Percentiles rank a stretch among this genome's conserved stretches.
Evolutionary conservation across 495 filamentous ascomycete species (phyloP).

Genomic region (Neurospora intermedia): DNA sequence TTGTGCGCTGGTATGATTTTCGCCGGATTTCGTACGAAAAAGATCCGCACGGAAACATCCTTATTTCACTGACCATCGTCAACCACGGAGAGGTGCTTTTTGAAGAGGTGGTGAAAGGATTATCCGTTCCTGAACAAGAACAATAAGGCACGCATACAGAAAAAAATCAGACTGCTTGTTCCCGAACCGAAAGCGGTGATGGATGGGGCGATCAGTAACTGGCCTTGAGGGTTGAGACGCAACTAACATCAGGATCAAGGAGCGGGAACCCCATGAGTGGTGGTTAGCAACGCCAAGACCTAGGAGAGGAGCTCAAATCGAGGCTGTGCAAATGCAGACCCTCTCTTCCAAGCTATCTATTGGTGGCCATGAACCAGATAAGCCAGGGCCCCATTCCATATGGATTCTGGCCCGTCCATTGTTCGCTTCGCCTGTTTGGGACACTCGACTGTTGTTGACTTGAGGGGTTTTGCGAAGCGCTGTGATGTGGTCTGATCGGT

Average conservation of each 20-base stretch:
- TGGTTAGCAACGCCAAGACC: background rate
- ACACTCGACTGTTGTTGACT: background rate
- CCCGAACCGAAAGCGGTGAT: background rate
- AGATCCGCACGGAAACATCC: background rate
- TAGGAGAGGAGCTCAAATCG: background rate
- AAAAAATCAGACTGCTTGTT: background rate
- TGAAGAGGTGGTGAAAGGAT: background rate
- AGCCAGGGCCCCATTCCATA: background rate
- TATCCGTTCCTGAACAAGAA: background rate
- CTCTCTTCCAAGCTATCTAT: background rate
- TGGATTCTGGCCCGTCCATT: background rate
- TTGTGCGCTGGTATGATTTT: background rate
- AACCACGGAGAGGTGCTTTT: background rate
- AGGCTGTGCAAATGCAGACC: background rate
- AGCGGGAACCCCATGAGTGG: background rate
- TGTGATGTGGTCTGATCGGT: background rate
- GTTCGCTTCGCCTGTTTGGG: background rate
- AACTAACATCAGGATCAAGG: background rate
- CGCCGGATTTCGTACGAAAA: background rate
- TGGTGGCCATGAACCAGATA: background rate
- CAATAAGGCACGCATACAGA: background rate
- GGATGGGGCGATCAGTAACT: background rate
- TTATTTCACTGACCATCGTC: background rate
- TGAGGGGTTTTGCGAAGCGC: background rate
- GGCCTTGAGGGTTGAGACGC: background rate